Conservation (phyloP, 352 stramenopile genomes). For the Plasmopara halstedii region DNA sequence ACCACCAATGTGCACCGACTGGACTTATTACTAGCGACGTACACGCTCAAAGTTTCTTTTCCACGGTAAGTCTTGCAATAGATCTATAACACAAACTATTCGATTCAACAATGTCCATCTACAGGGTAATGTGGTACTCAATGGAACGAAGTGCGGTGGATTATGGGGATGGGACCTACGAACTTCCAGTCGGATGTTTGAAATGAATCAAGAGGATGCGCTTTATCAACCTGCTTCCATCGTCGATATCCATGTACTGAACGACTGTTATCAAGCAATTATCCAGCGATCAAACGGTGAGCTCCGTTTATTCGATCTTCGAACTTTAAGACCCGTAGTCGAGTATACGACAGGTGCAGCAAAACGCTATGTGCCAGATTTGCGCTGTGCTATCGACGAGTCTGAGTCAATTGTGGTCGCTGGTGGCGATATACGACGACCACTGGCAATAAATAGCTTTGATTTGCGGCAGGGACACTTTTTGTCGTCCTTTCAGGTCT, state of each 20-base stretch:
- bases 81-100: background rate
- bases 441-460: slow-evolving; percentile 23
- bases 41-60: slow-evolving; percentile 35
- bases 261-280: slow-evolving; percentile 29
- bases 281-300: slow-evolving; percentile 39
- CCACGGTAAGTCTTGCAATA: slow-evolving; percentile 15
- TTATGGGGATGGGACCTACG: slow-evolving; percentile 51
- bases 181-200: slow-evolving; percentile 16
- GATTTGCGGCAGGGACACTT: slow-evolving; percentile 17
- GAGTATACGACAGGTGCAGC: slow-evolving; percentile 20
- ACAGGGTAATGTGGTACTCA: slow-evolving; percentile 35
- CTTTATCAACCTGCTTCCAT: slow-evolving; percentile 9
- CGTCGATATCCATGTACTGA: slow-evolving; percentile 34
- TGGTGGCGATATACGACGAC: slow-evolving; percentile 13
- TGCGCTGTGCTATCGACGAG: slow-evolving; percentile 29
- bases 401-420: slow-evolving; percentile 32
- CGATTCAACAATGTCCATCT: background rate
- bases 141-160: slow-evolving; percentile 36
- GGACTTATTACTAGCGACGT: slow-evolving; percentile 31
- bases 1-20: slow-evolving; percentile 12
- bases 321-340: slow-evolving; percentile 28
- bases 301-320: slow-evolving; percentile 39
- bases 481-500: slow-evolving; percentile 16
- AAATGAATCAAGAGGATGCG: slow-evolving; percentile 8
- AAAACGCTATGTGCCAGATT: slow-evolving; percentile 25